Conservation (phyloP, 73 alveolate species). For the Paramecium biaurelia region DNA sequence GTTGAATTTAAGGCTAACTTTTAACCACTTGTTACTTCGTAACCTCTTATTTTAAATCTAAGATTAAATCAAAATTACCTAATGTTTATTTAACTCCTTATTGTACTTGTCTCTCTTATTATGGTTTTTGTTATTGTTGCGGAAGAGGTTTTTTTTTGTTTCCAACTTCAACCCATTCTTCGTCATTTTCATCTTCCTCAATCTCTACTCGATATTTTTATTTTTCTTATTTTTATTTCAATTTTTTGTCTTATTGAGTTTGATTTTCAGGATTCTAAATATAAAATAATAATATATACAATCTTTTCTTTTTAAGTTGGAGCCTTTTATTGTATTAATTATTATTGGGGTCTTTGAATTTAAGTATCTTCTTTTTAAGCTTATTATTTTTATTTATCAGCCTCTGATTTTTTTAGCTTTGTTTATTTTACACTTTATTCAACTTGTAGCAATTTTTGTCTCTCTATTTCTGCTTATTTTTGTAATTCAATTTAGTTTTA, state of each 20-base stretch:
- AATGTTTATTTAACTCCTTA: not conserved
- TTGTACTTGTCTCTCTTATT: not conserved
- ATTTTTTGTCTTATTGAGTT: not conserved
- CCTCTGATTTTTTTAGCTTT: not conserved
- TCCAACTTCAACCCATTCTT: constrained; percentile 25
- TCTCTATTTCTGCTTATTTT: not conserved
- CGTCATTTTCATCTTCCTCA: not conserved
- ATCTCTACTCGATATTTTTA: not conserved
- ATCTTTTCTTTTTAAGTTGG: not conserved
- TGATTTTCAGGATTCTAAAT: not conserved
- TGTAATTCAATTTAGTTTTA: not conserved
- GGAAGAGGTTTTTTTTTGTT: not conserved
- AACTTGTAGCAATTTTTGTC: not conserved
- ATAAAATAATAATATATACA: not conserved
- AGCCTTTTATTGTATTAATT: not conserved
- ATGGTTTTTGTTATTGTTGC: not conserved
- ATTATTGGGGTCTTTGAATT: not conserved
- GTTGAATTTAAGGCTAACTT: not conserved
- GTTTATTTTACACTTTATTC: not conserved
- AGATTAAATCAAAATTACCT: not conserved
- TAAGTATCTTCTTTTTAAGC: not conserved
- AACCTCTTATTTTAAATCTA: not conserved
- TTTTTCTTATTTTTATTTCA: not conserved
- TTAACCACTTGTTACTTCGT: not conserved
- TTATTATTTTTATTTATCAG: not conserved